phyloP scores from a whole-genome alignment of 2,329 filamentous ascomycete genomes.

The Nothomitra cinnamomea region DNA sequence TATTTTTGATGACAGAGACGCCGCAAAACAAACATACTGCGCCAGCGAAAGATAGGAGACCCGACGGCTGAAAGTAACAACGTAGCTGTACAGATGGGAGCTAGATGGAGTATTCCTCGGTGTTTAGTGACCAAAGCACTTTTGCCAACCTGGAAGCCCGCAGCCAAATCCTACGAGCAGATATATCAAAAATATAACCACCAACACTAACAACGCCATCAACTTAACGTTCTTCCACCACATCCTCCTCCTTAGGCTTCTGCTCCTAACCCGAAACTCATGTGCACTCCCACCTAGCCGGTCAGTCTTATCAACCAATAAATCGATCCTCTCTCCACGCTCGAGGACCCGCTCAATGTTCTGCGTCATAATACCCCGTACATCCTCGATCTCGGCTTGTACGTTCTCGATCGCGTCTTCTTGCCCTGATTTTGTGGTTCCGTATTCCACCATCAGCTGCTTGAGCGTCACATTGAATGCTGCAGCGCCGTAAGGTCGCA shows the following conservation, averaged over 20 bases:
- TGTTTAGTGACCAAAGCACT: background rate
- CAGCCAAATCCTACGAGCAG: conserved; percentile 57
- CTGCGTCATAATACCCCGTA: conserved; percentile 83
- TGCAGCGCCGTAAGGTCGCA: conserved; percentile 81
- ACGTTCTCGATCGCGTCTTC: conserved; percentile 72
- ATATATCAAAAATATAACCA: conserved; percentile 55
- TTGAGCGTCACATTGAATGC: conserved; percentile 71
- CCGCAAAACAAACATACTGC: too few species aligned
- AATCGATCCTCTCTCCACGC: conserved; percentile 79
- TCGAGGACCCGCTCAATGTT: conserved; percentile 85
- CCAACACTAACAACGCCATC: conserved; percentile 62
- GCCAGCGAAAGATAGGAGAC: too few species aligned
- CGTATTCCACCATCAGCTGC: conserved; percentile 66
- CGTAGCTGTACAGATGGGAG: too few species aligned
- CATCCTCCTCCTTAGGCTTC: conserved; percentile 80
- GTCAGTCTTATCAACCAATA: conserved; percentile 94
- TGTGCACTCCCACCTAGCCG: conserved; percentile 70
- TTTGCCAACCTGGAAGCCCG: conserved; percentile 34
- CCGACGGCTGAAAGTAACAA: too few species aligned
- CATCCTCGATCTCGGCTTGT: conserved; percentile 80
- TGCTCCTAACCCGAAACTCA: conserved; percentile 77
- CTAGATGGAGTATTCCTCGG: too few species aligned
- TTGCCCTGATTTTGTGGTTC: conserved; percentile 56
- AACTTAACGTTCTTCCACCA: conserved; percentile 98
- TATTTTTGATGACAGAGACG: too few species aligned